Conservation (phyloP, 2,329 filamentous ascomycete genomes). For the Colletotrichum tropicale region DNA sequence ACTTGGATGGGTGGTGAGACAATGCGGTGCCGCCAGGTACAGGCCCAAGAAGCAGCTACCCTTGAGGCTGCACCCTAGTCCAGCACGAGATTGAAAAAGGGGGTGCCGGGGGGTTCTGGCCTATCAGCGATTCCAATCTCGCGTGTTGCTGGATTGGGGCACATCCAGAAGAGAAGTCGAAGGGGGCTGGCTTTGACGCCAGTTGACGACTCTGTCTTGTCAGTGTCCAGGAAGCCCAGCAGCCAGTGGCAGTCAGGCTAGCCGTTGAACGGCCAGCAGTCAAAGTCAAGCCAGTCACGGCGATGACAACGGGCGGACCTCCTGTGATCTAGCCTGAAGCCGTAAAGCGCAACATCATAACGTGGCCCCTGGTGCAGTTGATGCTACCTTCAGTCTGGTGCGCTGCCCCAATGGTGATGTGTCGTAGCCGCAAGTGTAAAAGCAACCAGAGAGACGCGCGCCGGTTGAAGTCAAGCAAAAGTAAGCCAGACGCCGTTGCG, state of each 20-base stretch:
- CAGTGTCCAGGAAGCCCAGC: background rate
- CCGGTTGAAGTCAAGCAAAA: background rate
- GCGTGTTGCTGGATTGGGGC: conserved; percentile 5
- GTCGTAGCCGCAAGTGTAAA: background rate
- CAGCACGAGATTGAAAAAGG: conserved; percentile 21
- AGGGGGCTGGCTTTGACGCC: background rate
- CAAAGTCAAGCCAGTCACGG: background rate
- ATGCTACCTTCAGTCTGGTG: background rate
- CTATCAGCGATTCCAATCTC: conserved; percentile 16
- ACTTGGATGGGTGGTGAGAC: conserved; percentile 16
- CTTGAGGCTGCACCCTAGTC: conserved; percentile 13
- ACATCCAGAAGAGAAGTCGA: background rate
- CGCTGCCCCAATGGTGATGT: background rate
- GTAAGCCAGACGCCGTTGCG: background rate
- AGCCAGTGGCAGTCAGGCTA: background rate
- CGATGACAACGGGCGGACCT: conserved; percentile 11
- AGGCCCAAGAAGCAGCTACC: conserved; percentile 14
- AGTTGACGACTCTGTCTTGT: background rate
- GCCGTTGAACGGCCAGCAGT: conserved; percentile 10
- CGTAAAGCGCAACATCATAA: background rate
- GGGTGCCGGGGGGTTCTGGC: conserved; percentile 3
- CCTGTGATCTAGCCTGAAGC: background rate
- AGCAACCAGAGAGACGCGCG: conserved; percentile 9
- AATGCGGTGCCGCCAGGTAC: conserved; percentile 18
- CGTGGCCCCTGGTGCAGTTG: background rate